Conservation (phyloP, 345 rosid species). For the Passiflora organensis region DNA sequence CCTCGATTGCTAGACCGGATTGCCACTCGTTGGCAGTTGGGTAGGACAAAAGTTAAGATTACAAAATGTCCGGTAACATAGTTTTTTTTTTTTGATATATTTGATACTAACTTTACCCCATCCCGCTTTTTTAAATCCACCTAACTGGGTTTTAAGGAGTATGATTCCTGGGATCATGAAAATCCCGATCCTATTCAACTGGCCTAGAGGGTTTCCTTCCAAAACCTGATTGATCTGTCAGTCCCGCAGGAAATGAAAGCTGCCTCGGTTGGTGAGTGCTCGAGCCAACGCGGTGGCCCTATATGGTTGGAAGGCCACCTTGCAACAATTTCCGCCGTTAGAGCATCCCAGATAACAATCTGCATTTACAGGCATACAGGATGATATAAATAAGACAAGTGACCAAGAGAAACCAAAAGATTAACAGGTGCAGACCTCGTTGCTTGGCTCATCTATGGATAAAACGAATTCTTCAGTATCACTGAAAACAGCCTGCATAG, state of each 20-base stretch:
- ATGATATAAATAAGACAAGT: background rate
- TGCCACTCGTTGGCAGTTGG: too few relatives aligned
- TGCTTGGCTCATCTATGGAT: slow-evolving; percentile 52
- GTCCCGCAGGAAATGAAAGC: slow-evolving; percentile 56
- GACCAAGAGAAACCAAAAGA: background rate
- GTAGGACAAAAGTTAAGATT: too few relatives aligned
- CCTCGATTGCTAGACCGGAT: too few relatives aligned
- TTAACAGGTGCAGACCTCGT: slow-evolving; percentile 40
- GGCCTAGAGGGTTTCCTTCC: slow-evolving; percentile 43
- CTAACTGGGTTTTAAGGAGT: too few relatives aligned
- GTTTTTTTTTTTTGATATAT: too few relatives aligned
- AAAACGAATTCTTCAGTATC: slow-evolving; percentile 77
- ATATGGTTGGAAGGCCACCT: slow-evolving; percentile 69
- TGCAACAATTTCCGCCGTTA: slow-evolving; percentile 66
- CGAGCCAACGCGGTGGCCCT: slow-evolving; percentile 78
- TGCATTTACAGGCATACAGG: slow-evolving; percentile 28
- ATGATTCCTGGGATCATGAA: background rate
- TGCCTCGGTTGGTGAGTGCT: slow-evolving; percentile 71
- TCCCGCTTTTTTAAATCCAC: too few relatives aligned
- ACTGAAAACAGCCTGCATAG: slow-evolving; percentile 68
- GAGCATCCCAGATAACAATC: slow-evolving; percentile 76
- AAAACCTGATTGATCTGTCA: slow-evolving; percentile 53
- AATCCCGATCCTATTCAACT: background rate
- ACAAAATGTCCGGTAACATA: too few relatives aligned
- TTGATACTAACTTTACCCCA: too few relatives aligned